Evolutionary conservation across 1,284 basidiomycete species (phyloP).

Genomic region (Malassezia equina): DNA sequence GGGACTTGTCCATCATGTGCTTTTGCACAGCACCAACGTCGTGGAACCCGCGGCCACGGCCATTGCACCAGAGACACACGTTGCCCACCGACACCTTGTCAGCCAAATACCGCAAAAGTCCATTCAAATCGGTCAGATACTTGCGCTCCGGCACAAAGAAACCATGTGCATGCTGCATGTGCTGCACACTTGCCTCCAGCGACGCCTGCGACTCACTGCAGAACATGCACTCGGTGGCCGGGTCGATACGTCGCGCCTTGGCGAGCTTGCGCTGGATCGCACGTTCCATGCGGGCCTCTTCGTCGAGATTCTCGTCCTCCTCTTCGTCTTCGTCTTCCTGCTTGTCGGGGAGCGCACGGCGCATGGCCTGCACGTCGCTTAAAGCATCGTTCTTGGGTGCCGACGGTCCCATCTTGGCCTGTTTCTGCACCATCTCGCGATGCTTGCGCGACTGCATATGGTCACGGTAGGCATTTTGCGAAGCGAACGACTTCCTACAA

Average conservation of each 20-base stretch:
- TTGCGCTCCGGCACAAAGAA: slow-evolving; percentile 95
- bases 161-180: slow-evolving; percentile 79
- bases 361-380: slow-evolving; percentile 12
- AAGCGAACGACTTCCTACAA: slow-evolving; percentile 73
- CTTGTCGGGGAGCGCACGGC: slow-evolving; percentile 16
- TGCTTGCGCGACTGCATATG: slow-evolving; percentile 86
- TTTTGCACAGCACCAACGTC: slow-evolving; percentile 33
- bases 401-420: slow-evolving; percentile 11
- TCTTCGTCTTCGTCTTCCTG: slow-evolving; percentile 24
- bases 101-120: slow-evolving; percentile 74
- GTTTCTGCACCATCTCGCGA: slow-evolving; percentile 64
- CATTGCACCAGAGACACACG: slow-evolving; percentile 73
- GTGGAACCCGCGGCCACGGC: slow-evolving; percentile 34
- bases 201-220: slow-evolving; percentile 55
- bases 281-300: slow-evolving; percentile 36
- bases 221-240: slow-evolving; percentile 57
- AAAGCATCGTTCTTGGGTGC: background rate
- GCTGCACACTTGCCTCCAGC: slow-evolving; percentile 63
- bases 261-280: slow-evolving; percentile 39
- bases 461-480: slow-evolving; percentile 76
- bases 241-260: slow-evolving; percentile 35
- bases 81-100: slow-evolving; percentile 89
- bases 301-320: slow-evolving; percentile 35
- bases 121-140: slow-evolving; percentile 71
- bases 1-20: slow-evolving; percentile 51